phyloP scores from a whole-genome alignment of 1,284 basidiomycete genomes.

The Leucocoprinus gongylophorus region DNA sequence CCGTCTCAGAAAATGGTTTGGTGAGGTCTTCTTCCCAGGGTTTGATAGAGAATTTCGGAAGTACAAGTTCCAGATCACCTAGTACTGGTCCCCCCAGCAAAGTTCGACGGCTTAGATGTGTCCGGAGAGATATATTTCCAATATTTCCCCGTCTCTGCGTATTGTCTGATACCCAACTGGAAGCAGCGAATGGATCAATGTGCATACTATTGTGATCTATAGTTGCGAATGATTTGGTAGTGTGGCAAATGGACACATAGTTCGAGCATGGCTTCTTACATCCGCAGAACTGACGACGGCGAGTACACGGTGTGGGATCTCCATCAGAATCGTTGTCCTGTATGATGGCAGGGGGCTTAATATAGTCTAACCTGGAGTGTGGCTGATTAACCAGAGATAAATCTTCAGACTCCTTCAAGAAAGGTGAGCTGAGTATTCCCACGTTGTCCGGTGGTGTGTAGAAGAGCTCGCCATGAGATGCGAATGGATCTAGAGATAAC shows the following conservation, averaged over 20 bases:
- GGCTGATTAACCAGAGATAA: not conserved
- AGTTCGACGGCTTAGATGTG: not conserved
- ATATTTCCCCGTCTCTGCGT: not conserved
- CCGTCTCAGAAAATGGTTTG: not conserved
- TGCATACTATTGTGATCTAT: not conserved
- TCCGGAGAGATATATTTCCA: not conserved
- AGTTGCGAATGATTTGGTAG: not conserved
- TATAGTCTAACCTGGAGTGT: not conserved
- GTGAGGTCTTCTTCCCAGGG: not conserved
- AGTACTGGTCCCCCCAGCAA: not conserved
- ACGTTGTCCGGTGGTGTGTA: not conserved
- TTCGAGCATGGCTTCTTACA: constrained; percentile 5
- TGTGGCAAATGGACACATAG: not conserved
- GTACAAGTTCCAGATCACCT: not conserved
- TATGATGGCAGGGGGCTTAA: not conserved
- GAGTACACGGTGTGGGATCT: not conserved
- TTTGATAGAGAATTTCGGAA: not conserved
- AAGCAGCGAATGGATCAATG: not conserved
- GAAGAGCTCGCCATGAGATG: not conserved
- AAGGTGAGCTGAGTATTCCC: not conserved
- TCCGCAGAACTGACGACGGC: constrained; percentile 4
- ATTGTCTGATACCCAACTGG: not conserved
- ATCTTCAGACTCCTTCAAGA: not conserved
- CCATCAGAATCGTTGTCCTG: not conserved
- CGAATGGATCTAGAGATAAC: constrained; percentile 1